A percentile compares a stretch with the other conserved stretches of the same genome.
These are phyloP conservation scores for Darksidea phi DNA, from an alignment of 495 filamentous ascomycete genomes.

Conservation along the genomic window DNA sequence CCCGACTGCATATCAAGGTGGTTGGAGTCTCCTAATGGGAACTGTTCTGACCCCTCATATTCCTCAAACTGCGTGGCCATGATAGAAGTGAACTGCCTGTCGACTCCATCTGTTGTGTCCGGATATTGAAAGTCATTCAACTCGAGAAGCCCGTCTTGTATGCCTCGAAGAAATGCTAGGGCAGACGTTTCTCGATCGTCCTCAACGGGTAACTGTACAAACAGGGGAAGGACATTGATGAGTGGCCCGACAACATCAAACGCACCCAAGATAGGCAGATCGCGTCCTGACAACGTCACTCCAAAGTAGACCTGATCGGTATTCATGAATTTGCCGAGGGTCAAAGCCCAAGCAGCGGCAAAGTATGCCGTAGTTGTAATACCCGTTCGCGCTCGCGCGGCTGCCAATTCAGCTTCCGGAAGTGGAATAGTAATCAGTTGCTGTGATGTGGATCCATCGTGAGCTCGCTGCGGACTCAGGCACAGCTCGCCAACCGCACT, in stretches of 20 bases:
- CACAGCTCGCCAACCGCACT: not conserved
- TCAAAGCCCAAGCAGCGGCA: constrained; percentile 25
- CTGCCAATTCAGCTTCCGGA: not conserved
- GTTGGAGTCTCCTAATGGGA: not conserved
- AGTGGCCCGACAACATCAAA: not conserved
- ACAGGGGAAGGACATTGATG: not conserved
- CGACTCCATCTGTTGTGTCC: not conserved
- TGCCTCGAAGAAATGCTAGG: not conserved
- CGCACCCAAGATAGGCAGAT: constrained; percentile 21
- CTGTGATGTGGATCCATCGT: not conserved
- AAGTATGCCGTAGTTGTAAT: constrained; percentile 29
- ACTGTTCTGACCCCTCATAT: not conserved
- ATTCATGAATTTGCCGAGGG: constrained; percentile 9
- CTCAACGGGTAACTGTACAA: not conserved
- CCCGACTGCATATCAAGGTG: not conserved
- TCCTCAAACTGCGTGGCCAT: not conserved
- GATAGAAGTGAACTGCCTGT: not conserved
- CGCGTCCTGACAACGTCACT: constrained; percentile 32
- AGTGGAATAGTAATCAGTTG: not conserved
- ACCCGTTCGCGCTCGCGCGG: not conserved
- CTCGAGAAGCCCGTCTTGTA: not conserved
- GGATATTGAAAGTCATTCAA: not conserved
- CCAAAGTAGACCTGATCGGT: constrained; percentile 22
- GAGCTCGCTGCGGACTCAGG: not conserved
- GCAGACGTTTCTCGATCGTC: not conserved